Evolutionary conservation across 164 flowering plant genomes (phyloP).

Genomic region (Vitis labrusca): DNA sequence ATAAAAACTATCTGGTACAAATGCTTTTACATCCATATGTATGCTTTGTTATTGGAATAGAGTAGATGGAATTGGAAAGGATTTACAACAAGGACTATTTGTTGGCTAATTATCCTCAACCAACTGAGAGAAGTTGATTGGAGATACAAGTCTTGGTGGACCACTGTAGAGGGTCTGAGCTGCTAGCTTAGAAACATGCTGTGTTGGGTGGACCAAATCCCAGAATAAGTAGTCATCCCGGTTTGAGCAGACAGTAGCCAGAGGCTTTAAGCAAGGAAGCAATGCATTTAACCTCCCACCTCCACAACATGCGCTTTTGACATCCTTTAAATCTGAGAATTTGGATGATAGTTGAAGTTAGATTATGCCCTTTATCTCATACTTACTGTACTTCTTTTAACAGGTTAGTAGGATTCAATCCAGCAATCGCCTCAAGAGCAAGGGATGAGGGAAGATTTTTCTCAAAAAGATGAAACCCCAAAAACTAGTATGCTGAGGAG

Average conservation of each 20-base stretch:
- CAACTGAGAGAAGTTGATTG: conserved; percentile 43
- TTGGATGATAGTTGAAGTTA: background rate
- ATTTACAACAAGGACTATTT: background rate
- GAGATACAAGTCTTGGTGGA: conserved; percentile 29
- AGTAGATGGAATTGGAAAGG: too few relatives aligned
- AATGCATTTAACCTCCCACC: conserved; percentile 33
- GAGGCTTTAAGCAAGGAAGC: background rate
- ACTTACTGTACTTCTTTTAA: background rate
- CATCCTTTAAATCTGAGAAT: conserved; percentile 37
- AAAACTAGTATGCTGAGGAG: too few relatives aligned
- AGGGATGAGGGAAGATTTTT: background rate
- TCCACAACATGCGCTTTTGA: conserved; percentile 51
- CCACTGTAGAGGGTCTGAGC: conserved; percentile 43
- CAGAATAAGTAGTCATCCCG: conserved; percentile 45
- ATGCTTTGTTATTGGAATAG: too few relatives aligned
- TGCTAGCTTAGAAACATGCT: conserved; percentile 37
- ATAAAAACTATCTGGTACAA: too few relatives aligned
- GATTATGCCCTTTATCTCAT: too few relatives aligned
- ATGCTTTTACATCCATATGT: too few relatives aligned
- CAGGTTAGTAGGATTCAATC: too few relatives aligned
- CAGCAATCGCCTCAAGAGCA: too few relatives aligned
- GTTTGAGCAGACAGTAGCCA: conserved; percentile 30
- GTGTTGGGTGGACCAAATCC: conserved; percentile 59
- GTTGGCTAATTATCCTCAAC: conserved; percentile 12
- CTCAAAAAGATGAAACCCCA: too few relatives aligned